Base-by-base conservation (phyloP, 495 filamentous ascomycete genomes). In the Aspergillus bertholletiae region DNA sequence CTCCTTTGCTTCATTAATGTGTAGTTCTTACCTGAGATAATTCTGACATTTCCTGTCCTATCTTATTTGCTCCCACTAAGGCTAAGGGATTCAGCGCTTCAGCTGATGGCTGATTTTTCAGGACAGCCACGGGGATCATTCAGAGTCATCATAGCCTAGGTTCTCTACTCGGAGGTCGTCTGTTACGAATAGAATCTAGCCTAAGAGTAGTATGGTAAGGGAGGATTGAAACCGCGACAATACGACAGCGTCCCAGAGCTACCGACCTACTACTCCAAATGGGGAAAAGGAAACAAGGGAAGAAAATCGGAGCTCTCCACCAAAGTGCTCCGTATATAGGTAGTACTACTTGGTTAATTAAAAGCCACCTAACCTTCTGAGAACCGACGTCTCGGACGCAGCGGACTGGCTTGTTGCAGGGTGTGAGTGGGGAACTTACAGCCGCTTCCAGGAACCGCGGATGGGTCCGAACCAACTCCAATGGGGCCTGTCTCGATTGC, bases 401-500 rank as follows among this genome's bases (percentile, higher is more conserved):
- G 46, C 24, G 30, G 53, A 53, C 56, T 51, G 44, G 53, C 52
- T 51, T 40, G 39, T 52, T 63, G 54, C 54, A 60, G 54, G 56
- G 24, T 35, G 35, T 45, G 49, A 32, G 54, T 63, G 61, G 54
- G 44, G 61, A 56, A 57, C 43, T 43, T 32, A 46, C 37, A 53
- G 43, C 54, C 55, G 59, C 54, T 55, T 43, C 45, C 53, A 45
- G 55, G 54, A 51, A 59, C 55, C 56, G 59, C 59, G 56, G 59
- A 62, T 59, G 59, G 56, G 58, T 61, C 55, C 58, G 58, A 58
- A 58, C 61, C 57, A 58, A 54, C 54, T 45, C 47, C 49, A 51
- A 45, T 55, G 54, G 58, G 59, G 55, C 52, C 58, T 63, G 49
- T 63, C 40, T 60, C 39, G 37, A 64, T 64, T 45, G 39, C 54